Base-by-base conservation (phyloP, 768 basidiomycete species). In the Suillus ampliporus region DNA sequence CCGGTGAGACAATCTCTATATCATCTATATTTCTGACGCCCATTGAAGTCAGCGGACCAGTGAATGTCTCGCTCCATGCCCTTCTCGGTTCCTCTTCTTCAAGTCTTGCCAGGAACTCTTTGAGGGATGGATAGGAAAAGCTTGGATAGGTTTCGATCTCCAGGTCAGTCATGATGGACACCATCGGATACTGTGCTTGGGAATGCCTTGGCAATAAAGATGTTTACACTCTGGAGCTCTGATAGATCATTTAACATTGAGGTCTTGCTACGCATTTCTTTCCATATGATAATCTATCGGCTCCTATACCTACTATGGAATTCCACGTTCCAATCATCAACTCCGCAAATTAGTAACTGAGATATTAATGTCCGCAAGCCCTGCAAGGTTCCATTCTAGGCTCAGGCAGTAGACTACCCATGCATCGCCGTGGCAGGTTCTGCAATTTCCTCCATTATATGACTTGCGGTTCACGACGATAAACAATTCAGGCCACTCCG, bases 1-100 rank as follows among this genome's bases (percentile, higher is more conserved):
- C 35, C 8, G 51, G 51, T 31, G 51, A 52, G 17, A 52, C 51
- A 2, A 52, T 52, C 35, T 52, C 51, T 37, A 52, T 52, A n/a
- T 52, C 51, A 52, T 52, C 51, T 37, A 52, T 28, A 13, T 28
- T 52, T 37, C 28, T 37, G 51, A 28, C 13, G 15, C 51, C 51
- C 51, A 52, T 52, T 17, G 28, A 52, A 52, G n/a, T 52, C 51
- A 52, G 51, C 5, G 23, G 51, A 52, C 51, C 51, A 3, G 17
- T 15, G 11, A 52, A 52, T 52, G 17, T 52, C 35, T 52, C n/a
- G 3, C 28, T 31, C 51, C 51, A 52, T 4, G 17, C 28, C n/a
- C 51, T 52, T 17, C 35, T 37, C 9, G 23, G 51, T 28, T 52
- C 51, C 35, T 52, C 35, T 31, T 28, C 51, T 15, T 52, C 6